Evolutionary conservation across 768 basidiomycete species (phyloP).

Genomic region (Termitomyces bulborhizus): DNA sequence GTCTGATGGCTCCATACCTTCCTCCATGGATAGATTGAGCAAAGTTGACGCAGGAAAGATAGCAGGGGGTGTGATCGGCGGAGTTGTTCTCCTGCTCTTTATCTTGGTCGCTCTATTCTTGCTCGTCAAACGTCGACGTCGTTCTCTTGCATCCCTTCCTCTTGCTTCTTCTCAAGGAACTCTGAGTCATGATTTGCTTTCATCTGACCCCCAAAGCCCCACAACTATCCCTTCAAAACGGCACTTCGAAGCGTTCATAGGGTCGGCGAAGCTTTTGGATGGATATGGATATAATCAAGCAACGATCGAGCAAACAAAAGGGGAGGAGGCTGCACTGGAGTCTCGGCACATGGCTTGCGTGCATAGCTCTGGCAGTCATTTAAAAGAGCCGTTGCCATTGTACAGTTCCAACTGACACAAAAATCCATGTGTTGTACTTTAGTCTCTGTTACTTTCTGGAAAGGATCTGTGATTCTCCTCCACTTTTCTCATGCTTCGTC

Average conservation of each 20-base stretch:
- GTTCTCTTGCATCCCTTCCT: too few species aligned
- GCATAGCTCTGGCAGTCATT: not conserved
- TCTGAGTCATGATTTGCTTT: too few species aligned
- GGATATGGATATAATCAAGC: not conserved
- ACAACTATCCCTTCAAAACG: too few species aligned
- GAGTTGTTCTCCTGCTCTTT: not conserved
- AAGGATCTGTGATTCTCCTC: not conserved
- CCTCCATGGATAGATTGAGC: not conserved
- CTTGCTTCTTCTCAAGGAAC: too few species aligned
- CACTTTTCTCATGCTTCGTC: not conserved
- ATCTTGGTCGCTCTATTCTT: not conserved
- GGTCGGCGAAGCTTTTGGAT: not conserved
- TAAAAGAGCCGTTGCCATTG: not conserved
- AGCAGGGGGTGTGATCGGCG: not conserved
- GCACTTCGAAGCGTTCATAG: too few species aligned
- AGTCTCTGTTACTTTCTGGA: too few species aligned
- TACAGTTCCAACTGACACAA: not conserved
- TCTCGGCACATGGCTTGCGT: not conserved
- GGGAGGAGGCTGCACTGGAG: not conserved
- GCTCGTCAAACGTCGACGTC: not conserved
- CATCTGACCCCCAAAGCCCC: not conserved
- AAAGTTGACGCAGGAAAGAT: not conserved
- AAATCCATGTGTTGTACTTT: too few species aligned
- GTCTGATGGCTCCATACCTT: too few species aligned
- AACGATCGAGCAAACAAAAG: conserved; percentile 4